Conservation (phyloP, 1,284 basidiomycete genomes). For the Microbotryomycetes sp. region DNA sequence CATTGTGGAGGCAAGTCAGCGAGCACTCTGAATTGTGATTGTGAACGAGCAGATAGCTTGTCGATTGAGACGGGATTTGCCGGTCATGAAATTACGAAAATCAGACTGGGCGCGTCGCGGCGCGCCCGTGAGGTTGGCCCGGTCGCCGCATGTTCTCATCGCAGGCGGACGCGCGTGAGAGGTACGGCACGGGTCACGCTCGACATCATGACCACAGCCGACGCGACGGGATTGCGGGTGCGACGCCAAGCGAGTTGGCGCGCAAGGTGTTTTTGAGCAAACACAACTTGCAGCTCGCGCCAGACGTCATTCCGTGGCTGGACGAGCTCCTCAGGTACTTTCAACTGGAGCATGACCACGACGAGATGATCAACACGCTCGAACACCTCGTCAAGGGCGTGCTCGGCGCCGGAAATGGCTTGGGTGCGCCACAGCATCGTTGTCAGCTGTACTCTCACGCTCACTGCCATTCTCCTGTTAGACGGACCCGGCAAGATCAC, state of each 20-base stretch:
- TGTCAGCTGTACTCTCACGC: too few relatives aligned
- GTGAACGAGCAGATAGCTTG: too few relatives aligned
- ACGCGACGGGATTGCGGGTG: too few relatives aligned
- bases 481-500: conserved; percentile 46
- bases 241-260: conserved; percentile 2
- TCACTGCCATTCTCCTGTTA: too few relatives aligned
- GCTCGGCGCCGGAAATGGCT: conserved; percentile 17
- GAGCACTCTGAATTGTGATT: too few relatives aligned
- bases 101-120: neutral
- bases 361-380: conserved; percentile 12
- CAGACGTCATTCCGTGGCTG: conserved; percentile 23
- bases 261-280: conserved; percentile 27
- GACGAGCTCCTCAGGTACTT: conserved; percentile 9
- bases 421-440: conserved; percentile 9
- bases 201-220: too few relatives aligned
- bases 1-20: too few relatives aligned
- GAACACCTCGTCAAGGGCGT: conserved; percentile 21
- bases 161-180: neutral
- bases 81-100: too few relatives aligned
- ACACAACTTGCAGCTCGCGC: conserved; percentile 25
- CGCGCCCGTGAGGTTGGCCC: neutral
- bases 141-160: neutral
- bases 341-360: conserved; percentile 13
- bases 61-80: too few relatives aligned
- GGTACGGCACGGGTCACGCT: too few relatives aligned